These are phyloP conservation scores for Jackrogersella multiformis DNA, from an alignment of 495 filamentous ascomycete genomes.

Conservation along the genomic window DNA sequence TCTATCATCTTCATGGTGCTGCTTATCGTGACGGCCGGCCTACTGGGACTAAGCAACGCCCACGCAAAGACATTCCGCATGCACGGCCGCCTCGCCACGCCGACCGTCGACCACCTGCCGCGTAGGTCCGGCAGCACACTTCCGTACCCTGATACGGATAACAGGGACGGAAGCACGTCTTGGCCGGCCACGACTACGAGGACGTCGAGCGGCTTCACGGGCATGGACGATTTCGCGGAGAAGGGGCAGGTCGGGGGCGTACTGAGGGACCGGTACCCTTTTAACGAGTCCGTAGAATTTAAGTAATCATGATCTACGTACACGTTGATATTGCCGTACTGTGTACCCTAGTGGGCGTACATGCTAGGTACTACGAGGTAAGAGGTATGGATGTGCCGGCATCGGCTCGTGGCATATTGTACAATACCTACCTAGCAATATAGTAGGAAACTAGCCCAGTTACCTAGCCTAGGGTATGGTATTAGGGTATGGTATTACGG, in stretches of 20 bases:
- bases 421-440: no score
- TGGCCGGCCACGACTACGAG: conserved; percentile 41
- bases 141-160: conserved; percentile 35
- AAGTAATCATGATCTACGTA: conserved; percentile 16
- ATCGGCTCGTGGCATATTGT: no score
- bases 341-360: no score
- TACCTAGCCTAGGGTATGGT: no score
- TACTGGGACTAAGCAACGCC: conserved; percentile 63
- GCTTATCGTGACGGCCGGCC: conserved; percentile 57
- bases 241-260: conserved; percentile 41
- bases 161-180: conserved; percentile 30
- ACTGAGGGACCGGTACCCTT: conserved; percentile 37
- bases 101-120: conserved; percentile 42
- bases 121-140: conserved; percentile 10
- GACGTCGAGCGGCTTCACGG: conserved; percentile 31
- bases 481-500: no score
- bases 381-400: no score
- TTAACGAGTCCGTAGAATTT: conserved; percentile 34
- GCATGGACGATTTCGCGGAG: conserved; percentile 44
- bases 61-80: conserved; percentile 53
- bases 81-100: conserved; percentile 50
- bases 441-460: no score
- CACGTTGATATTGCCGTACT: neutral
- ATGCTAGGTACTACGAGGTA: no score
- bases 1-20: conserved; percentile 59